These are phyloP conservation scores for Pontederia crassipes DNA, from an alignment of 176 grass and related monocot species.

Conservation along the genomic window DNA sequence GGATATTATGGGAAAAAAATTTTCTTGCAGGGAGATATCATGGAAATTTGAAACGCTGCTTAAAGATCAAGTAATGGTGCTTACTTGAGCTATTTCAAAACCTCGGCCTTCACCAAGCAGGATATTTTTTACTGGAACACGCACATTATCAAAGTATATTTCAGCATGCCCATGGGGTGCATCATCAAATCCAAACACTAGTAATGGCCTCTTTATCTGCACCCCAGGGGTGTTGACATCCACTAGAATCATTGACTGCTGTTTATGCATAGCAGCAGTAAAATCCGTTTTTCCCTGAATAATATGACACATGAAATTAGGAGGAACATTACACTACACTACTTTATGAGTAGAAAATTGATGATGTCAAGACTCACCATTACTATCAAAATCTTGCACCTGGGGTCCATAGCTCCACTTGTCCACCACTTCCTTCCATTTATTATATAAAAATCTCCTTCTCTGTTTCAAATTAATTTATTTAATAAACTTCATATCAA, in stretches of 20 bases:
- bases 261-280: slow-evolving; percentile 75
- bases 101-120: slow-evolving; percentile 82
- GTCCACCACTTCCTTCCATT: slow-evolving; percentile 95
- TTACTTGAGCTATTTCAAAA: slow-evolving; percentile 96
- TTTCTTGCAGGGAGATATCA: too few species aligned
- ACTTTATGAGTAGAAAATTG: background rate
- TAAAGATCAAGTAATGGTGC: background rate
- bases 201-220: slow-evolving; percentile 67
- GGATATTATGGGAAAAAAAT: background rate
- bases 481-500: background rate
- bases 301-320: background rate
- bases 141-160: slow-evolving; percentile 83
- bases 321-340: background rate
- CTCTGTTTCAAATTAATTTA: slow-evolving; percentile 27
- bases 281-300: slow-evolving; percentile 92
- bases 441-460: slow-evolving; percentile 86
- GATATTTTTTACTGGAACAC: slow-evolving; percentile 65
- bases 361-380: slow-evolving; percentile 48
- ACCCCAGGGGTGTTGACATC: slow-evolving; percentile 74
- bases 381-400: slow-evolving; percentile 86
- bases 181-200: slow-evolving; percentile 93
- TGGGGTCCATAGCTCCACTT: slow-evolving; percentile 94
- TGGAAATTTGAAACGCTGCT: background rate
- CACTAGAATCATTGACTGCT: slow-evolving; percentile 92
- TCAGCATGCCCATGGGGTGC: slow-evolving; percentile 93